Conservation (phyloP, 768 basidiomycete genomes). For the Hirschioporus abietinus region DNA sequence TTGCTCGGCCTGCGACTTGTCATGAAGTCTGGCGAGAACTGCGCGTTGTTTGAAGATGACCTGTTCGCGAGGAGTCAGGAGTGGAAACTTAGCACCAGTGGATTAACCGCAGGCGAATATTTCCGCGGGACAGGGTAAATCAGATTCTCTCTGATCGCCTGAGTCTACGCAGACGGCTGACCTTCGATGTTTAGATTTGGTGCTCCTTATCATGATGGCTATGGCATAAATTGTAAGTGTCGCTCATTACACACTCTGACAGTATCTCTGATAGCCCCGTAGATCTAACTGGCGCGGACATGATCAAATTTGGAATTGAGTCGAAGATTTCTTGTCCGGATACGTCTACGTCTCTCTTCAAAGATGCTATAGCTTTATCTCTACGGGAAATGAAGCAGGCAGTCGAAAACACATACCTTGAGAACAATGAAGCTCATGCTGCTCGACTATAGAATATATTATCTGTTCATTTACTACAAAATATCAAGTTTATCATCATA, state of each 20-base stretch:
- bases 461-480: background rate
- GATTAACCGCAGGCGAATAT: slow-evolving; percentile 75
- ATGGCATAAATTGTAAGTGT: slow-evolving; percentile 86
- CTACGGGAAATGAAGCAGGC: slow-evolving; percentile 59
- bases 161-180: background rate
- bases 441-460: background rate
- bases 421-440: background rate
- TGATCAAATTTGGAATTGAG: slow-evolving; percentile 91
- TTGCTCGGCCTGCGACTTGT: slow-evolving; percentile 77
- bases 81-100: slow-evolving; percentile 91
- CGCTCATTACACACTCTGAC: slow-evolving; percentile 8
- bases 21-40: slow-evolving; percentile 51
- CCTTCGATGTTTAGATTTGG: slow-evolving; percentile 55
- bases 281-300: slow-evolving; percentile 78
- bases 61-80: slow-evolving; percentile 67
- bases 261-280: slow-evolving; percentile 15
- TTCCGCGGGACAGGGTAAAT: slow-evolving; percentile 85
- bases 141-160: background rate
- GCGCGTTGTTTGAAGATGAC: slow-evolving; percentile 70
- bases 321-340: slow-evolving; percentile 66
- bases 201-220: slow-evolving; percentile 74
- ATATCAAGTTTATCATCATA: background rate
- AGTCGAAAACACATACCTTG: slow-evolving; percentile 32
- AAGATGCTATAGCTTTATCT: slow-evolving; percentile 52
- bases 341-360: slow-evolving; percentile 71